Conservation (phyloP, 106 monocot species). For the Allium sativum region DNA sequence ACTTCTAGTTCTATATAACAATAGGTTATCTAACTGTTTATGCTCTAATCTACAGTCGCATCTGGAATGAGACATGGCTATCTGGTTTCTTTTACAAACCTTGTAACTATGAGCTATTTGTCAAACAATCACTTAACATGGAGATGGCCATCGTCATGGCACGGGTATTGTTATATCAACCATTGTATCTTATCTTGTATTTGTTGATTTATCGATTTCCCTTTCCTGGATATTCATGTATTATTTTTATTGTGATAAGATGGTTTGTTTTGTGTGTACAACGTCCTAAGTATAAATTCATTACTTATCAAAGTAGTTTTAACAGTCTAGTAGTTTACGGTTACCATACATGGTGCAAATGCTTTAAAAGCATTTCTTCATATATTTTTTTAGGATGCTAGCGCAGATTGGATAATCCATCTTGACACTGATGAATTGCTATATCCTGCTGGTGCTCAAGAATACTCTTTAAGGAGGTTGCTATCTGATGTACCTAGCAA, state of each 20-base stretch:
- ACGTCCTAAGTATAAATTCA: neutral
- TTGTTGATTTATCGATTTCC: neutral
- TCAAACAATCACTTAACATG: constrained; percentile 95
- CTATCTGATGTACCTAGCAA: constrained; percentile 65
- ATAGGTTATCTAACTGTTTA: neutral
- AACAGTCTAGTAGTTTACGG: neutral
- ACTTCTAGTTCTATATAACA: neutral
- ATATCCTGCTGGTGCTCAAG: constrained; percentile 78
- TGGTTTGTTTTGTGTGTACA: neutral
- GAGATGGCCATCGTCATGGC: constrained; percentile 98
- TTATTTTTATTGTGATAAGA: neutral
- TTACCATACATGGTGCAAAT: neutral
- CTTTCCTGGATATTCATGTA: too few relatives aligned
- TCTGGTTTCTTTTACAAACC: constrained; percentile 90
- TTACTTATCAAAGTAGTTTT: neutral
- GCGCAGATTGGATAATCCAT: constrained; percentile 97
- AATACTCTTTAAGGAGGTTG: constrained; percentile 73
- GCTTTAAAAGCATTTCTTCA: neutral
- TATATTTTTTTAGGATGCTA: constrained; percentile 50
- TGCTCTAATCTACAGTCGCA: constrained; percentile 41
- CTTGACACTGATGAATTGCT: constrained; percentile 93
- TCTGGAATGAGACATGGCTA: constrained; percentile 96
- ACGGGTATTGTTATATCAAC: constrained; percentile 31
- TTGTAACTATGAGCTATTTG: constrained; percentile 91
- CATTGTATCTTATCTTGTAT: neutral